Evolutionary conservation across 306 rosid species (phyloP), one percentile per base, ranked within the genome.

Genomic region (Rubus parviflorus): DNA sequence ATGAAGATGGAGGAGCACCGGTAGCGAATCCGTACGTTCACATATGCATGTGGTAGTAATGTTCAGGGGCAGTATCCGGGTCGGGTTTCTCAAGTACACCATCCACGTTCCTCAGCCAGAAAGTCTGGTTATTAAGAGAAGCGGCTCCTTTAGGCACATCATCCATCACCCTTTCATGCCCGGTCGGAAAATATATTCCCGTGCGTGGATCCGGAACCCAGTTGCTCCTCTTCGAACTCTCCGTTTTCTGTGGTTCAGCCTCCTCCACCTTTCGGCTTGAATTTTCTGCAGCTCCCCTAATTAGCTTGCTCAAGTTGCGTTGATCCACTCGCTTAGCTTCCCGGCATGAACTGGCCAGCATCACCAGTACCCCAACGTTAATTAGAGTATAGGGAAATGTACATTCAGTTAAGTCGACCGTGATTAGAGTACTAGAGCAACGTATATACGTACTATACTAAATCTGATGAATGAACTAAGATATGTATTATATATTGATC

Each of bases 181-280:
- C 97, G 77, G 78, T 69, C 3, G 97, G 97, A 30, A 83, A 81
- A 72, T 89, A 93, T 70, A 93, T 88, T 35, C 94, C 94, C 5
- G 94, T 89, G 22, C 86, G 87, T 3, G 87, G 87, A 80, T 93
- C 90, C 0, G 96, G 97, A 14, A 83, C 83, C 97, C 97, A 90
- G 62, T 53, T 73, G 23, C 67, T 54, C 41, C 23, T 73, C 76
- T 41, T n/a, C 22, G 76, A 13, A 79, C 38, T 74, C 79, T 63
- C 45, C 46, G 16, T 35, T 6, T 15, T 22, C n/a, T 37, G 13
- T 20, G 11, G 22, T 12, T 63, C 20, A 4, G 5, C 22, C 30
- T 8, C 37, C 11, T 37, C 22, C 46, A 46, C 61, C 1, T 64
- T 23, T 15, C 52, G 19, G 46, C 69, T 23, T 30, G 76, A 20